Evolutionary conservation across 1,284 basidiomycete genomes (phyloP), one percentile per base, ranked within the genome.

Genomic region (Naganishia albida): DNA sequence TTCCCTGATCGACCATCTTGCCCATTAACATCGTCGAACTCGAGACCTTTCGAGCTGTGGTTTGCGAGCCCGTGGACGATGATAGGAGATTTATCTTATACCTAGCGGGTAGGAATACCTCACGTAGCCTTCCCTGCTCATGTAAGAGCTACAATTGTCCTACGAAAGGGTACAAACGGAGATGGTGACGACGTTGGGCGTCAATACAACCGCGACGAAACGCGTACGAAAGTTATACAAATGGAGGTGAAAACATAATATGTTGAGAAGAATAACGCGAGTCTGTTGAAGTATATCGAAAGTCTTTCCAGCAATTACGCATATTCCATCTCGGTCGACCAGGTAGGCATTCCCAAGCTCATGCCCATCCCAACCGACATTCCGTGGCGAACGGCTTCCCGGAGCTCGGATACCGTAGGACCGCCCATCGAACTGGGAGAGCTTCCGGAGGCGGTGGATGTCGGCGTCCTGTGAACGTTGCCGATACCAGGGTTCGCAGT

Each of bases 311-410:
- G 38, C 46, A 34, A 50, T 60, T 49, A 60, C 38, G 57, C 46
- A 25, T 39, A 50, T 12, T 60, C 57, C 57, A 60, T 60, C 34
- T 60, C 57, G 34, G 57, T 60, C 18, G 57, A 50, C 57, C 57
- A 60, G 25, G 57, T 40, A 4, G 57, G 57, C 42, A 60, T 46
- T n/a, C 53, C 59, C 10, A 55, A 39, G 39, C 66, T 57, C 60
- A 71, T 65, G 51, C 70, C 70, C 48, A 70, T 49, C 25, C 70
- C 72, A 23, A 69, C 52, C 18, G 69, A 68, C 68, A 73, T 72
- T 25, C 72, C 72, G 20, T 66, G 59, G 12, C 72, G 68, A 40
- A 74, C 68, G 30, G 71, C 72, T 38, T 72, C 68, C 53, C 68
- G 52, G 44, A 69, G 54, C n/a, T 69, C 64, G 38, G 57, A 53